A percentile compares a stretch with the other conserved stretches of the same genome.
Conservation (phyloP, 2,329 filamentous ascomycete genomes). For the Phoma herbarum region DNA sequence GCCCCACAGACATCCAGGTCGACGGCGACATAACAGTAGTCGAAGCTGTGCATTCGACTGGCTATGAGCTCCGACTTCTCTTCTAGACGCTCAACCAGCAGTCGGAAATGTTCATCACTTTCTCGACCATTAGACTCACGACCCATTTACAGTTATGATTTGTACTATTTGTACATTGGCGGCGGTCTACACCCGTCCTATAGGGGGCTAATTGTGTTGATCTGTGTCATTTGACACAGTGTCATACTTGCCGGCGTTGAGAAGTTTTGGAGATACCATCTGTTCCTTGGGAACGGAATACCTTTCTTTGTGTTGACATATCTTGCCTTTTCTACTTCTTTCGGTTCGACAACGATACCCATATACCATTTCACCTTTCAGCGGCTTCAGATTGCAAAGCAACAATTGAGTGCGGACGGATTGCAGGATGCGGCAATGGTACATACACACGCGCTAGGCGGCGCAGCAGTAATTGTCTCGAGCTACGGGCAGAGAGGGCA, state of each 20-base stretch:
- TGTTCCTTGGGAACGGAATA: slow-evolving; percentile 33
- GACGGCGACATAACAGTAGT: slow-evolving; percentile 57
- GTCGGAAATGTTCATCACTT: slow-evolving; percentile 15
- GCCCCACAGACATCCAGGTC: slow-evolving; percentile 57
- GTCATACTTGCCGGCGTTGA: slow-evolving; percentile 33
- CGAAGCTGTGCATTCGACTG: slow-evolving; percentile 55
- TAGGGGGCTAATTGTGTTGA: slow-evolving; percentile 28
- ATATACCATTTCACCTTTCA: slow-evolving; percentile 43
- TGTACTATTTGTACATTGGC: slow-evolving; percentile 44
- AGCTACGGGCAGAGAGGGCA: slow-evolving; percentile 26
- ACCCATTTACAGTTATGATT: slow-evolving; percentile 43
- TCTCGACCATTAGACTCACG: slow-evolving; percentile 25
- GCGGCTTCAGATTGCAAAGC: slow-evolving; percentile 38
- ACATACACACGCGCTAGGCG: slow-evolving; percentile 29
- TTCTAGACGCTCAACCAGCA: slow-evolving; percentile 45
- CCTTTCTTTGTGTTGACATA: slow-evolving; percentile 33
- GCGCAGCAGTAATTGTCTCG: slow-evolving; percentile 28
- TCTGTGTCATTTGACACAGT: slow-evolving; percentile 20
- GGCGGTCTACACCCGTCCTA: slow-evolving; percentile 25
- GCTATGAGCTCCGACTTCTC: slow-evolving; percentile 60
- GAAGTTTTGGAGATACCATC: slow-evolving; percentile 42
- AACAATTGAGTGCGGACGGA: slow-evolving; percentile 33
- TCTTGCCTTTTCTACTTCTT: slow-evolving; percentile 32
- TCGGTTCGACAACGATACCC: slow-evolving; percentile 50
- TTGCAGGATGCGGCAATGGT: slow-evolving; percentile 23